Evolutionary conservation across 148 eudicot species (phyloP).

Genomic region (Rhododendron kiyosumense): DNA sequence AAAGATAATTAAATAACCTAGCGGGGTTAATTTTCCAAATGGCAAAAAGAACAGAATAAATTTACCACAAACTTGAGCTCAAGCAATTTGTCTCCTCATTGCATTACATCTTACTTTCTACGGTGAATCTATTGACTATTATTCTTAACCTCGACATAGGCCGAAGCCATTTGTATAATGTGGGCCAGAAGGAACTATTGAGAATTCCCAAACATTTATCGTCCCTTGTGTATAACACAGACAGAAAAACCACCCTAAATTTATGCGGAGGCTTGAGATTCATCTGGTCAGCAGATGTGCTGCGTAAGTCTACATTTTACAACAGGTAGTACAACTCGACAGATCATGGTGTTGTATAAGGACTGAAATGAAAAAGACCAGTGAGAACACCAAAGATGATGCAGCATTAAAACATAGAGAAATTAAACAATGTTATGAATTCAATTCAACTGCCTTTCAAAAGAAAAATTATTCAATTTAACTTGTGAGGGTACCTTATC

Average conservation of each 20-base stretch:
- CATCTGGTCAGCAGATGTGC: too few species aligned
- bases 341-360: neutral
- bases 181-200: neutral
- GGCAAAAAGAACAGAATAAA: neutral
- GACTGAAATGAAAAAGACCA: too few species aligned
- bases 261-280: too few species aligned
- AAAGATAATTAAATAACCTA: neutral
- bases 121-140: neutral
- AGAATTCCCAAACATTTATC: neutral
- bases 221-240: neutral
- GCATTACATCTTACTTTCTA: neutral
- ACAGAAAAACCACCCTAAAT: too few species aligned
- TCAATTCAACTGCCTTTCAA: neutral
- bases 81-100: neutral
- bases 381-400: too few species aligned
- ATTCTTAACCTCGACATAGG: neutral
- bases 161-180: neutral
- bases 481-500: constrained; percentile 25
- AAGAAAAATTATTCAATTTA: neutral
- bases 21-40: neutral
- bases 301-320: too few species aligned
- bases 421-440: neutral
- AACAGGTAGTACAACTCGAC: too few species aligned
- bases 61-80: neutral
- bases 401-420: too few species aligned